Conservation (phyloP, 140 eudicot species). For the Bidens hawaiensis region DNA sequence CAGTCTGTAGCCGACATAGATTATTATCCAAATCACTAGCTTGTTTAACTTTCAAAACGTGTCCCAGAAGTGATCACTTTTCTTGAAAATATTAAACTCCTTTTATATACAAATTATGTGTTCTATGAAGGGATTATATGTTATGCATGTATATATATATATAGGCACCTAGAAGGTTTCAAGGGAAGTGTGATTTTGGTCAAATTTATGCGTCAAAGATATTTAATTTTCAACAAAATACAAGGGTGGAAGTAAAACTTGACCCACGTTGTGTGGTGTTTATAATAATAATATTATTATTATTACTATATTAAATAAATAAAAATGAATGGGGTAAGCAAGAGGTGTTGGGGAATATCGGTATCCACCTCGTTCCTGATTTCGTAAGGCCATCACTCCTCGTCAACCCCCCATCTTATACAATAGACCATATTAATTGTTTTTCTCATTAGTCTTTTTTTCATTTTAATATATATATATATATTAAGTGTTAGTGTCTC, state of each 20-base stretch:
- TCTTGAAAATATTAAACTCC: background rate
- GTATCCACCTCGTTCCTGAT: constrained; percentile 17
- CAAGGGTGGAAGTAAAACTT: constrained; percentile 21
- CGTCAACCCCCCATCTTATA: background rate
- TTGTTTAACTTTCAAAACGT: constrained; percentile 3
- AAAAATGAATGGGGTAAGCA: background rate
- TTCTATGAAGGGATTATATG: background rate
- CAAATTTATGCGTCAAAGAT: constrained; percentile 17
- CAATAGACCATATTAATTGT: background rate
- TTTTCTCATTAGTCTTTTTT: background rate
- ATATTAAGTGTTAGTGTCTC: background rate
- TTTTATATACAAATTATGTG: constrained; percentile 10
- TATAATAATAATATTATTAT: background rate
- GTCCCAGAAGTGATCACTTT: constrained; percentile 15
- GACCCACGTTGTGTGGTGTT: constrained; percentile 18
- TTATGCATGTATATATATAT: background rate
- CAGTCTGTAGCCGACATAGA: constrained; percentile 4
- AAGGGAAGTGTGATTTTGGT: background rate
- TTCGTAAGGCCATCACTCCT: background rate
- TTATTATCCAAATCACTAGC: constrained; percentile 5
- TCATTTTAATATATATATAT: background rate
- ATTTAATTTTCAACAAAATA: constrained; percentile 23
- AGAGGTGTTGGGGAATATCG: constrained; percentile 7
- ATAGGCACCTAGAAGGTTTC: constrained; percentile 11
- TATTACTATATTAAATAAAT: background rate